Evolutionary conservation across 1,284 basidiomycete species (phyloP).

Genomic region (Rhodotorula sp.): DNA sequence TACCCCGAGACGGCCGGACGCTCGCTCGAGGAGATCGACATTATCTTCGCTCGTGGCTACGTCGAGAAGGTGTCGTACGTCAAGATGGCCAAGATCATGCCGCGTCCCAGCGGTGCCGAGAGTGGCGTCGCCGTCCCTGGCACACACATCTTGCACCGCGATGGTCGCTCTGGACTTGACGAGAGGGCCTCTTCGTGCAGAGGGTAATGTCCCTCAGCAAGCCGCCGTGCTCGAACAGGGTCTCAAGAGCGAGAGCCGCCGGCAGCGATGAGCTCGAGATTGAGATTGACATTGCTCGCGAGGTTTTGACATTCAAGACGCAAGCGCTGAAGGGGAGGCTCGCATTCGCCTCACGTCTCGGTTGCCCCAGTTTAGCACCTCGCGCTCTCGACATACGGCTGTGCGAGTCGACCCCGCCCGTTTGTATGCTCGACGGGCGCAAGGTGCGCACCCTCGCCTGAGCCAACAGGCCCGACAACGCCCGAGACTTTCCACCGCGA

Average conservation of each 20-base stretch:
- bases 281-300: neutral
- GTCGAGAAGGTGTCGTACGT: conserved; percentile 40
- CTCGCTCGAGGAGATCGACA: conserved; percentile 43
- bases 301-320: neutral
- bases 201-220: conserved; percentile 38
- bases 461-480: no score
- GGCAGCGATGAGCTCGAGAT: conserved; percentile 10
- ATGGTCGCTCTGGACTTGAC: conserved; percentile 40
- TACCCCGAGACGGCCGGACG: conserved; percentile 42
- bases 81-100: conserved; percentile 41
- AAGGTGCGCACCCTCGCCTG: no score
- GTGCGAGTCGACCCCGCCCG: no score
- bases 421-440: no score
- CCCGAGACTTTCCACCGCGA: no score
- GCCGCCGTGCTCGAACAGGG: conserved; percentile 37
- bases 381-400: no score
- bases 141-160: no score
- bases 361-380: no score
- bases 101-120: conserved; percentile 28
- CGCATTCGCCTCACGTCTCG: no score
- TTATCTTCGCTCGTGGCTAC: conserved; percentile 46
- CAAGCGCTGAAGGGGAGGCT: no score
- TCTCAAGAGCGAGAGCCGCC: conserved; percentile 37
- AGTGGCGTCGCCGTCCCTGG: conserved; percentile 30
- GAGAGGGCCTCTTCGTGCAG: conserved; percentile 45